Evolutionary conservation across 352 stramenopile species (phyloP), one percentile per base, ranked within the genome.

Genomic region (Pythium sukuiense): DNA sequence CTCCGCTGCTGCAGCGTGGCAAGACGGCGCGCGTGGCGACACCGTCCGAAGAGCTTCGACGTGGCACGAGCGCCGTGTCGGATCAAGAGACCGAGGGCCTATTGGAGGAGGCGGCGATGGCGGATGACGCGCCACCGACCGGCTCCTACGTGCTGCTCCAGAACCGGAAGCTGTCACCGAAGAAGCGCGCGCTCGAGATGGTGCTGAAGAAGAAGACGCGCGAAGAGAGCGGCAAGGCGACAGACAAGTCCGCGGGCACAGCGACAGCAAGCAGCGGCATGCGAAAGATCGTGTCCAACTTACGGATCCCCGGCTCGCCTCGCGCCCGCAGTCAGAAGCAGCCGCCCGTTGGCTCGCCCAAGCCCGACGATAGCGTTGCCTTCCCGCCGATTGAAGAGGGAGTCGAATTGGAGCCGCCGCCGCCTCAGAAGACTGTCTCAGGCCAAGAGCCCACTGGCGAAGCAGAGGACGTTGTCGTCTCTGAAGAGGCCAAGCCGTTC

Each of bases 121-220:
- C 49, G 27, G 53, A 68, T 24, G 64, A 70, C 26, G 58, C 64
- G 16, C 32, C 68, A 24, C 83, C 81, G 2, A 79, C 79, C 1
- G 83, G 76, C 0, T 68, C 77, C 8, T 84, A 76, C 45, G 81
- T 90, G 32, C 73, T 88, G 32, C 77, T 85, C 68, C 79, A 88
- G 64, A 88, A 89, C 63, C 77, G 83, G 8, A 86, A 83, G 61
- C 46, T 90, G 18, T 84, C 83, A 9, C 83, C 81, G 3, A 89
- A 86, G 65, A 92, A 92, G 58, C 77, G 77, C 7, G 78, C 76
- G 20, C 72, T 92, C 9, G 81, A 92, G 55, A 77, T 78, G 35
- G 69, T 81, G 11, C 55, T 90, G 32, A 91, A 91, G 74, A 88
- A 85, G 57, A 88, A 88, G 30, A 80, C 81, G 11, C 77, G 77